phyloP scores from a whole-genome alignment of 768 basidiomycete species.

The Porphyrellus cyaneotinctus region DNA sequence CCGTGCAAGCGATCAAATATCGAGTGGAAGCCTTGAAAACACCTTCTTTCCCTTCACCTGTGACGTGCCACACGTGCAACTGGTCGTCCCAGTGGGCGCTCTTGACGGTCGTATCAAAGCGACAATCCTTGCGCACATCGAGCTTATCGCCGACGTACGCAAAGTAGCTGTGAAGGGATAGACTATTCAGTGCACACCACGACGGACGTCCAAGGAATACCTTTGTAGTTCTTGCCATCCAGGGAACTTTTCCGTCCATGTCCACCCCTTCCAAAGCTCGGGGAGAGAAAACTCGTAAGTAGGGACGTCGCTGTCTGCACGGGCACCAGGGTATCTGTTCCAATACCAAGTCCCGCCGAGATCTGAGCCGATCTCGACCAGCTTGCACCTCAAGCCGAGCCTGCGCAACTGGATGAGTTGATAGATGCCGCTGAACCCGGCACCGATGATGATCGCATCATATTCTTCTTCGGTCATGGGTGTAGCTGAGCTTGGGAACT shows the following conservation, averaged over 20 bases:
- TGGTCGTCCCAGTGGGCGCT: conserved; percentile 9
- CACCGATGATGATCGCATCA: conserved; percentile 9
- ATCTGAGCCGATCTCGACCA: conserved; percentile 6
- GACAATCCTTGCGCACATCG: conserved; percentile 9
- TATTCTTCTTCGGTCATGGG: conserved; percentile 11
- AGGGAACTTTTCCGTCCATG: conserved; percentile 10
- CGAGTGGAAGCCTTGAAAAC: conserved; percentile 4
- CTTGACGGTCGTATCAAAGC: conserved; percentile 11
- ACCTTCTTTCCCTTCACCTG: neutral
- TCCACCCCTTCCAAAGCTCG: conserved; percentile 15
- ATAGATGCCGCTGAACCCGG: conserved; percentile 8
- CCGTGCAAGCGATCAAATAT: conserved; percentile 5
- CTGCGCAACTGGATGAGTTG: conserved; percentile 9
- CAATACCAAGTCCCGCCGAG: conserved; percentile 11
- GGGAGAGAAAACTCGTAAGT: conserved; percentile 6
- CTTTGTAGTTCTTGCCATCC: conserved; percentile 6
- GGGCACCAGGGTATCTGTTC: conserved; percentile 14
- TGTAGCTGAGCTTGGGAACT: too few relatives aligned
- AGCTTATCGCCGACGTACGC: conserved; percentile 9
- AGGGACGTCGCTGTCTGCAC: conserved; percentile 9
- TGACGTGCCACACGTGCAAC: conserved; percentile 6
- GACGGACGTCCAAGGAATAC: neutral
- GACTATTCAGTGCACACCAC: neutral
- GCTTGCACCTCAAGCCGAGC: conserved; percentile 6
- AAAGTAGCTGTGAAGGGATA: conserved; percentile 1